These are phyloP conservation scores for Colletotrichum caudatum DNA, from an alignment of 2,329 filamentous ascomycete genomes.

Conservation along the genomic window DNA sequence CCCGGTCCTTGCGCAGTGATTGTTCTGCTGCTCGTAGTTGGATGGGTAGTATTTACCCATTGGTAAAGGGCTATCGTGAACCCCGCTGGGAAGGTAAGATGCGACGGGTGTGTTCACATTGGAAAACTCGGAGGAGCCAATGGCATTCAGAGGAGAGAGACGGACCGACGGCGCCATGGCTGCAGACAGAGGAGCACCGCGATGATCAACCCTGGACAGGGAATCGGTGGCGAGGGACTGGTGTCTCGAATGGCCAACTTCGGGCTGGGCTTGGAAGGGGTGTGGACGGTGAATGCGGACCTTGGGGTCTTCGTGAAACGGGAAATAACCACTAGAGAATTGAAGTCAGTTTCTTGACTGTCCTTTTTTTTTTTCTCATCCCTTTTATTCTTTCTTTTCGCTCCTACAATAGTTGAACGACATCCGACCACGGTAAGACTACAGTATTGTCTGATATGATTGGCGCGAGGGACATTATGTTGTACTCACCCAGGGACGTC, in stretches of 20 bases:
- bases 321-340: constrained; percentile 67
- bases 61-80: constrained; percentile 61
- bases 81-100: constrained; percentile 64
- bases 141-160: constrained; percentile 29
- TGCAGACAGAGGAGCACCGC: constrained; percentile 8
- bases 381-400: too few species aligned
- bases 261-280: constrained; percentile 61
- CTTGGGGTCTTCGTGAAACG: constrained; percentile 67
- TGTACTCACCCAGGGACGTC: constrained; percentile 69
- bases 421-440: not conserved
- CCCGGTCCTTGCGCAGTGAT: constrained; percentile 40
- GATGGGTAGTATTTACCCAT: constrained; percentile 74
- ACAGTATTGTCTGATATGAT: not conserved
- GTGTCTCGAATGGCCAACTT: constrained; percentile 54
- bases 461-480: not conserved
- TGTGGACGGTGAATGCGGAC: constrained; percentile 62
- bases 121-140: constrained; percentile 43
- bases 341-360: constrained; percentile 1
- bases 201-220: constrained; percentile 26
- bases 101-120: constrained; percentile 59
- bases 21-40: constrained; percentile 65
- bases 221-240: constrained; percentile 50
- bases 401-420: not conserved
- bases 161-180: constrained; percentile 42
- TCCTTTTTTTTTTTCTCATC: not conserved